Evolutionary conservation across 116 monocot genomes (phyloP), one percentile per base, ranked within the genome.

Genomic region (Trichopus zeylanicus): DNA sequence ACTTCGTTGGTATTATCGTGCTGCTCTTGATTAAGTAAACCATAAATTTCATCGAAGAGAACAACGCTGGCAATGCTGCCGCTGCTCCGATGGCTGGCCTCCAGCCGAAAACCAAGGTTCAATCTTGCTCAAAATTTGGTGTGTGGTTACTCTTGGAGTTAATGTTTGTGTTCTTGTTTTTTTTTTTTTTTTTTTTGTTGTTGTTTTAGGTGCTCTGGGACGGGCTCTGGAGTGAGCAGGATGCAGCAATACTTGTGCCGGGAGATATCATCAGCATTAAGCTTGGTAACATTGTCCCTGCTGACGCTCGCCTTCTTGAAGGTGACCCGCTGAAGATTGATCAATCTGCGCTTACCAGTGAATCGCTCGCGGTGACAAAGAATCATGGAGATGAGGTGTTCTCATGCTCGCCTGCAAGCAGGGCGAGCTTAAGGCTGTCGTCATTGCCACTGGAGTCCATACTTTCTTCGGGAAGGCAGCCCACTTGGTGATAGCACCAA

Each of bases 391-490:
- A 68, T 65, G 78, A 65, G 22, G 70, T 79, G 15, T 79, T 72
- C 66, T 79, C 79, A 0, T 73, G 79, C 52, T 79, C 79, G 73
- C 79, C 3, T 79, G 79, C 66, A 79, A 79, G 61, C 79, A 79
- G 67, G 79, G 79, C 52, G 79, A 79, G 70, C 72, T 78, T 62
- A 71, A 78, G 33, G 73, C 78, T 26, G 73, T 78, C 38, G 78
- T 78, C 8, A 79, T 79, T 62, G 79, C 79, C 51, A 79, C 79
- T 57, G 79, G 79, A 57, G 73, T 79, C 29, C 79, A 79, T 48
- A 79, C 79, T 32, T 79, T 79, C 70, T 79, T 79, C 62, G 79
- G 79, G 27, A 79, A 79, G 63, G 79, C 79, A 66, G 79, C 79
- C 29, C 73, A 79, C 71, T 79, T 24, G 79, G 73, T 22, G 79